phyloP scores from a whole-genome alignment of 1,139 yeast genomes.

The Yamadazyma dendronema region DNA sequence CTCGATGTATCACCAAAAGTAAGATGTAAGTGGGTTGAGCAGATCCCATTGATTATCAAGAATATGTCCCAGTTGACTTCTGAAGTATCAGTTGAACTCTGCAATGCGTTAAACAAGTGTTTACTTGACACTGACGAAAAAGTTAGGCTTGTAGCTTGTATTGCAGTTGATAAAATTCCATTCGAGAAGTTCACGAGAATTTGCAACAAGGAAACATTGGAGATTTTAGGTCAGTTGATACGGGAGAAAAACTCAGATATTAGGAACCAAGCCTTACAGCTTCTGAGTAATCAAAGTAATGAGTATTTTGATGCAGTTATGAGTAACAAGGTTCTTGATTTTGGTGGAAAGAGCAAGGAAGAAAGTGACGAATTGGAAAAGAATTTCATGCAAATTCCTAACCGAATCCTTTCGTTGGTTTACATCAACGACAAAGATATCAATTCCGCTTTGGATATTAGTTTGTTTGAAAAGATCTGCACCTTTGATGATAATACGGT shows the following conservation, averaged over 20 bases:
- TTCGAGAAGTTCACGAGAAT: conserved; percentile 43
- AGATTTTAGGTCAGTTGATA: conserved; percentile 57
- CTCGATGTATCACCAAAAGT: conserved; percentile 67
- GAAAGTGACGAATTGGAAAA: conserved; percentile 37
- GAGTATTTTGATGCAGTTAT: conserved; percentile 22
- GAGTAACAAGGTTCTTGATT: conserved; percentile 23
- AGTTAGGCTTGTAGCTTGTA: conserved; percentile 66
- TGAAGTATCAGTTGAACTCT: conserved; percentile 52
- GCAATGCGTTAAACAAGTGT: conserved; percentile 63
- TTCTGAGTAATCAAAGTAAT: conserved; percentile 56
- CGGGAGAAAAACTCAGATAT: conserved; percentile 70
- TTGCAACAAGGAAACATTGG: conserved; percentile 47
- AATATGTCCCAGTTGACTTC: conserved; percentile 40
- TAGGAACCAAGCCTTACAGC: conserved; percentile 58
- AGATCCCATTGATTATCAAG: conserved; percentile 34
- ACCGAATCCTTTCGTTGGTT: conserved; percentile 60
- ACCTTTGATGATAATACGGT: conserved; percentile 50
- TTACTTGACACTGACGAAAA: conserved; percentile 74
- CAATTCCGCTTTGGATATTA: conserved; percentile 64
- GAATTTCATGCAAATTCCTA: conserved; percentile 54
- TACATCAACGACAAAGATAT: conserved; percentile 74
- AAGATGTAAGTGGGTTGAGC: conserved; percentile 68
- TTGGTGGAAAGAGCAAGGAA: conserved; percentile 25
- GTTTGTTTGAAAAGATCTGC: conserved; percentile 58
- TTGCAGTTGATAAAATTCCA: conserved; percentile 40